phyloP scores from a whole-genome alignment of 495 filamentous ascomycete species.

The Usnea hakonensis region DNA sequence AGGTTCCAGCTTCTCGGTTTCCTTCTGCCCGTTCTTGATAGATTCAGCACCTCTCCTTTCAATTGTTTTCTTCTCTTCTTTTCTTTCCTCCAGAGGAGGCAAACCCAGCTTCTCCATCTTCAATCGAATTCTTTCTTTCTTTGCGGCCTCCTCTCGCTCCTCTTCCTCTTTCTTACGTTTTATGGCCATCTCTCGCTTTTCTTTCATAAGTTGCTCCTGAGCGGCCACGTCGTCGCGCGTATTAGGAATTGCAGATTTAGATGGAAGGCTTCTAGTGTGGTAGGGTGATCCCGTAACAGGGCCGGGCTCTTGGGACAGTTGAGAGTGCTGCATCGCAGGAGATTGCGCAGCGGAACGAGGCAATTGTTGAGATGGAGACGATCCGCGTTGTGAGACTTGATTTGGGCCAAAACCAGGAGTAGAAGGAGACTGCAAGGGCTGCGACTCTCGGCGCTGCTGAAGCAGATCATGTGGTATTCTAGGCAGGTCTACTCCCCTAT shows the following conservation, averaged over 20 bases:
- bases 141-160: constrained; percentile 68
- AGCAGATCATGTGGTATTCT: constrained; percentile 37
- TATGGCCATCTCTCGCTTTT: constrained; percentile 66
- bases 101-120: constrained; percentile 75
- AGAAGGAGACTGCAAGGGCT: constrained; percentile 19
- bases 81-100: constrained; percentile 53
- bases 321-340: constrained; percentile 15
- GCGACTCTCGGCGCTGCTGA: constrained; percentile 21
- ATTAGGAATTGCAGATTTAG: constrained; percentile 19
- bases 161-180: constrained; percentile 77
- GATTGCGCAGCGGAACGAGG: constrained; percentile 14
- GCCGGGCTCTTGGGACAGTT: constrained; percentile 11
- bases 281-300: constrained; percentile 10
- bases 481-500: constrained; percentile 38
- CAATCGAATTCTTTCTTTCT: constrained; percentile 70
- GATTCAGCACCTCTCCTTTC: constrained; percentile 36
- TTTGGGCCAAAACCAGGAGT: constrained; percentile 7
- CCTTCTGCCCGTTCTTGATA: constrained; percentile 25
- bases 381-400: not conserved
- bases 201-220: constrained; percentile 81
- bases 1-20: constrained; percentile 27
- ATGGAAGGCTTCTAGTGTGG: constrained; percentile 8
- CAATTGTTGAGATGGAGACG: constrained; percentile 12
- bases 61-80: constrained; percentile 31
- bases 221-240: constrained; percentile 50